Evolutionary conservation across 163 green algal species (phyloP).

Genomic region (Chloromonas sp.): DNA sequence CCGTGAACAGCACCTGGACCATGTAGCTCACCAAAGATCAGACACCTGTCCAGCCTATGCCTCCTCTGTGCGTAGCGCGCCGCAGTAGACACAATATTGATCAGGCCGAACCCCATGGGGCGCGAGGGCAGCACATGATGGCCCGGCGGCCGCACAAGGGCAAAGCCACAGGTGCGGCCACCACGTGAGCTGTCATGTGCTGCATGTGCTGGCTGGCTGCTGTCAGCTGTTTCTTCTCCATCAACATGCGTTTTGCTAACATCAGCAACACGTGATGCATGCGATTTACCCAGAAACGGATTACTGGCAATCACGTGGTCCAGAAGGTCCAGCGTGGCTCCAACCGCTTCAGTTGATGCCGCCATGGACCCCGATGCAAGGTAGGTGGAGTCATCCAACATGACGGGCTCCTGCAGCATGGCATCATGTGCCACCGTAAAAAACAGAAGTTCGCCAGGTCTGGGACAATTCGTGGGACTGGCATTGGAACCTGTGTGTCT

Average conservation of each 20-base stretch:
- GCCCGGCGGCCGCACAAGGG: conserved; percentile 58
- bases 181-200: neutral
- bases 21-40: conserved; percentile 4
- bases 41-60: conserved; percentile 40
- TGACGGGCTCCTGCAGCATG: conserved; percentile 20
- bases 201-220: too few relatives aligned
- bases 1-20: neutral
- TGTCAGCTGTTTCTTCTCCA: neutral
- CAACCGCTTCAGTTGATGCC: conserved; percentile 37
- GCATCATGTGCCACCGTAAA: too few relatives aligned
- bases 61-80: conserved; percentile 38
- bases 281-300: too few relatives aligned
- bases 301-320: conserved; percentile 19
- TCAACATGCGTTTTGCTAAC: neutral
- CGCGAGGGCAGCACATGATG: conserved; percentile 70
- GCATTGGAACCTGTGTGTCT: too few relatives aligned
- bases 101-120: conserved; percentile 77
- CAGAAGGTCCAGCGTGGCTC: conserved; percentile 47
- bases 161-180: conserved; percentile 9
- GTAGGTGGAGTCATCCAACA: conserved; percentile 67
- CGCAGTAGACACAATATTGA: conserved; percentile 65
- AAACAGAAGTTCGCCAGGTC: too few relatives aligned
- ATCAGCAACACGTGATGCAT: too few relatives aligned
- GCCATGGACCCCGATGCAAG: conserved; percentile 48
- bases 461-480: too few relatives aligned